These are phyloP conservation scores for Tuber umbilicatum DNA, from an alignment of 495 filamentous ascomycete species.

Conservation along the genomic window DNA sequence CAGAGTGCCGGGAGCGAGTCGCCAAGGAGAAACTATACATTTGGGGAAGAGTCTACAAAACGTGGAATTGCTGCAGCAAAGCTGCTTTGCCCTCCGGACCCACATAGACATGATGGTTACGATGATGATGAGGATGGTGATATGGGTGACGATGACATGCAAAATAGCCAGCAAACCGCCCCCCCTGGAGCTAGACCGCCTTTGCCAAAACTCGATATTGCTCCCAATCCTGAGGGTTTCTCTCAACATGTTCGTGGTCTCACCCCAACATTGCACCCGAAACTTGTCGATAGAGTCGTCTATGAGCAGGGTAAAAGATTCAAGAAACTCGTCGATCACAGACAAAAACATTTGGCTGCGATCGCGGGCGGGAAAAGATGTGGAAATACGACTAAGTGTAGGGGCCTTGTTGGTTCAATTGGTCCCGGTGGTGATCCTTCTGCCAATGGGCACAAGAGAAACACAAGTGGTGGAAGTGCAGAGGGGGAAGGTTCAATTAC, in stretches of 20 bases:
- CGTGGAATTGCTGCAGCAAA: conserved; percentile 22
- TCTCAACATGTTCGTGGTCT: conserved; percentile 63
- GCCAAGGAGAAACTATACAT: conserved; percentile 27
- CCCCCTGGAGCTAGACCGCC: conserved; percentile 43
- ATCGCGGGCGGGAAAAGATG: conserved; percentile 29
- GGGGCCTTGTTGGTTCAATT: conserved; percentile 27
- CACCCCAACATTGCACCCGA: conserved; percentile 62
- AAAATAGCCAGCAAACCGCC: conserved; percentile 46
- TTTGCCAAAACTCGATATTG: conserved; percentile 31
- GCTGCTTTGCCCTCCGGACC: conserved; percentile 27
- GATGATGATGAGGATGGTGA: conserved; percentile 50
- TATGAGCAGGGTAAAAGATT: conserved; percentile 73
- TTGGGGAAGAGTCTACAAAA: conserved; percentile 37
- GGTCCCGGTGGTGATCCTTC: conserved; percentile 46
- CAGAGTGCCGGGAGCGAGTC: conserved; percentile 23
- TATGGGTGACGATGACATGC: conserved; percentile 49
- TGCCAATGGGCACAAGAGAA: conserved; percentile 43
- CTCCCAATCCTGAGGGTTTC: conserved; percentile 72
- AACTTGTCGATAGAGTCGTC: conserved; percentile 74
- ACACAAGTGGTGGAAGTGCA: conserved; percentile 29
- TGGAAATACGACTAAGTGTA: conserved; percentile 28
- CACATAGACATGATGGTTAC: conserved; percentile 26
- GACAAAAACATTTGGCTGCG: conserved; percentile 59
- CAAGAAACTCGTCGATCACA: conserved; percentile 65
- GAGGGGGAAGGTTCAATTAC: conserved; percentile 41